phyloP scores from a whole-genome alignment of 2,329 filamentous ascomycete species.

The Elsinoe arachidis region DNA sequence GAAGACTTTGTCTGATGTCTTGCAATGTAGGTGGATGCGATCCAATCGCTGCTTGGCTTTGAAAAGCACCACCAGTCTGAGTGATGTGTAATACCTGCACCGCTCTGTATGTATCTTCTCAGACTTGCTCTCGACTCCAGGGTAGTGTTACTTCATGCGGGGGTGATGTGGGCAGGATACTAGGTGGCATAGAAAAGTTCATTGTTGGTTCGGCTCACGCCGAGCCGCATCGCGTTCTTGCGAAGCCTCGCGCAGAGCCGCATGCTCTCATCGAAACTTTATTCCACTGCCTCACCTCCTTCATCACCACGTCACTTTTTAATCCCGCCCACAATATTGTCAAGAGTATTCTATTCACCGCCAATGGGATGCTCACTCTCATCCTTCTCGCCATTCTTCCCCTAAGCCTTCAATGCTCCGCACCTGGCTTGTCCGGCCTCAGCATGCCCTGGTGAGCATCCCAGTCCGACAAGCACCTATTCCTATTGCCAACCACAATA shows the following conservation, averaged over 20 bases:
- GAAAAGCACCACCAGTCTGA: too few species aligned
- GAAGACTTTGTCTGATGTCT: too few species aligned
- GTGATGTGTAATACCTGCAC: too few species aligned
- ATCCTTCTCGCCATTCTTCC: conserved; percentile 6
- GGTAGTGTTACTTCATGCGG: too few species aligned
- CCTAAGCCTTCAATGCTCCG: conserved; percentile 14
- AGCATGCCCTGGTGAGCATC: conserved; percentile 38
- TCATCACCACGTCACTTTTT: neutral
- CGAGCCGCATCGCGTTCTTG: neutral
- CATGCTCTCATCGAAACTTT: neutral
- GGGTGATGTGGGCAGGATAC: too few species aligned
- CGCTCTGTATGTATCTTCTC: too few species aligned
- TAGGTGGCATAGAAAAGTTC: neutral
- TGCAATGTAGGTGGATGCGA: too few species aligned
- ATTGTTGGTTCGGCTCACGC: neutral
- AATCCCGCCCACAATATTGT: neutral
- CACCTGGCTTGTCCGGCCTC: conserved; percentile 25
- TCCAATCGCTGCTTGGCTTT: too few species aligned
- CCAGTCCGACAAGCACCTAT: conserved; percentile 43
- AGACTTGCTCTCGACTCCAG: too few species aligned
- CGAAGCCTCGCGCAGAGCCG: neutral
- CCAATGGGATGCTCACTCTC: conserved; percentile 11
- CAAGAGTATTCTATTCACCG: neutral
- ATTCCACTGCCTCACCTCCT: neutral
- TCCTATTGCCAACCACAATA: conserved; percentile 27